phyloP scores from a whole-genome alignment of 768 basidiomycete genomes.

The Trametes maxima region DNA sequence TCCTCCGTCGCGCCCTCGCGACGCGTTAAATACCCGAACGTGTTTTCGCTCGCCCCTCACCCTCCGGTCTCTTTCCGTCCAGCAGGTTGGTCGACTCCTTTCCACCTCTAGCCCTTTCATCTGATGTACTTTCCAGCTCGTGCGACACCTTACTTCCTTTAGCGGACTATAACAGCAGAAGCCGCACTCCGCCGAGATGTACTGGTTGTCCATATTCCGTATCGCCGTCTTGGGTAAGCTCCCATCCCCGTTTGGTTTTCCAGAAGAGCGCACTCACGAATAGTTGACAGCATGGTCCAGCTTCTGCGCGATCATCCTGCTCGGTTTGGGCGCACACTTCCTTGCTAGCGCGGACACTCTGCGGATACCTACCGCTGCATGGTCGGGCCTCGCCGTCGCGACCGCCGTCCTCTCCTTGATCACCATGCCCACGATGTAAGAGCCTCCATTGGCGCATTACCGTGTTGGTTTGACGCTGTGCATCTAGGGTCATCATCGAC shows the following conservation, averaged over 20 bases:
- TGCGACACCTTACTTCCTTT: background rate
- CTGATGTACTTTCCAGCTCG: background rate
- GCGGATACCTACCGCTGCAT: slow-evolving; percentile 12
- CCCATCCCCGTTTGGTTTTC: too few relatives aligned
- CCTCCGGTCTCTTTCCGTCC: background rate
- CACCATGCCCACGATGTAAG: slow-evolving; percentile 27
- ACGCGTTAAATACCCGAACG: background rate
- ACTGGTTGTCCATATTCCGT: slow-evolving; percentile 15
- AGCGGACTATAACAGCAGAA: background rate
- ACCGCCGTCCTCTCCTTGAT: slow-evolving; percentile 26
- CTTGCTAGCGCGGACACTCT: slow-evolving; percentile 1
- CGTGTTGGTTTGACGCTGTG: background rate
- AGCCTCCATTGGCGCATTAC: background rate
- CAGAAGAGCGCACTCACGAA: background rate
- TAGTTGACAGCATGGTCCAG: slow-evolving; percentile 2
- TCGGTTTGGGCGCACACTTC: slow-evolving; percentile 21
- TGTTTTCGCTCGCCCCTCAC: background rate
- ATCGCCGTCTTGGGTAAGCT: slow-evolving; percentile 18
- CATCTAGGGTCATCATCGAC: slow-evolving; percentile 31
- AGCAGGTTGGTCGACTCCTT: background rate
- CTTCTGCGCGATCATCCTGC: slow-evolving; percentile 19
- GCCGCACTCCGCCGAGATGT: slow-evolving; percentile 1
- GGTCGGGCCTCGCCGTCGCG: slow-evolving; percentile 28
- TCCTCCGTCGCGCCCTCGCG: background rate
- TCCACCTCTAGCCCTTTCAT: background rate